These are phyloP conservation scores for Pseudozyma thailandica DNA, from an alignment of 1,284 basidiomycete species.

Conservation along the genomic window DNA sequence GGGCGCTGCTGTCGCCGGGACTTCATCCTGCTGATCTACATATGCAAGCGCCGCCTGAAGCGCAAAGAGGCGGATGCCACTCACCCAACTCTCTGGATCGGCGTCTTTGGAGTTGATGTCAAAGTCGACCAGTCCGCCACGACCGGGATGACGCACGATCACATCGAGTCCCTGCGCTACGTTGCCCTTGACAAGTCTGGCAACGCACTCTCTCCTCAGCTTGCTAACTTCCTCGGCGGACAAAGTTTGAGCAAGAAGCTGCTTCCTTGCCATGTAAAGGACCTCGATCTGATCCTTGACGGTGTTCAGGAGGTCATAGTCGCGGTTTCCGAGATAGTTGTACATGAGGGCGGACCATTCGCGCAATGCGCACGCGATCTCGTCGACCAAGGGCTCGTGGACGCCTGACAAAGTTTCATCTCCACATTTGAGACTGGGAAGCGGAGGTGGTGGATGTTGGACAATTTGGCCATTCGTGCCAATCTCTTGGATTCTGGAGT, in stretches of 20 bases:
- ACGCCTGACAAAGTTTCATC: slow-evolving; percentile 58
- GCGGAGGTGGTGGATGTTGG: slow-evolving; percentile 79
- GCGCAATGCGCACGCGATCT: slow-evolving; percentile 92
- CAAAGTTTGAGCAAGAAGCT: slow-evolving; percentile 85
- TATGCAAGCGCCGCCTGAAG: slow-evolving; percentile 68
- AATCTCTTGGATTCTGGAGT: slow-evolving; percentile 22
- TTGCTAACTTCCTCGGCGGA: slow-evolving; percentile 86
- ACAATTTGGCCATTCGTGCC: slow-evolving; percentile 44
- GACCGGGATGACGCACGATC: slow-evolving; percentile 91
- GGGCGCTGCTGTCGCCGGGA: slow-evolving; percentile 10
- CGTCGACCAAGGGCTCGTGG: slow-evolving; percentile 88
- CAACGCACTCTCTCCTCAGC: slow-evolving; percentile 86
- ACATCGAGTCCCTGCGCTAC: slow-evolving; percentile 91
- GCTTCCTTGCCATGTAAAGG: slow-evolving; percentile 86
- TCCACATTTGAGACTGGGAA: slow-evolving; percentile 81
- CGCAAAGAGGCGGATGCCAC: slow-evolving; percentile 65
- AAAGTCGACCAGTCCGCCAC: slow-evolving; percentile 82
- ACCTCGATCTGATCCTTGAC: slow-evolving; percentile 91
- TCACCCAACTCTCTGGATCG: slow-evolving; percentile 62
- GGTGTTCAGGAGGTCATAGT: slow-evolving; percentile 87
- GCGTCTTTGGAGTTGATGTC: slow-evolving; percentile 55
- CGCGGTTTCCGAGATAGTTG: slow-evolving; percentile 84
- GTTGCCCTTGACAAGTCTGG: slow-evolving; percentile 87
- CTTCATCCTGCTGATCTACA: slow-evolving; percentile 53
- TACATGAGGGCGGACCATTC: slow-evolving; percentile 96